Evolutionary conservation across 371 early-diverging fungal species (phyloP).

Genomic region (Coemansia sp.): DNA sequence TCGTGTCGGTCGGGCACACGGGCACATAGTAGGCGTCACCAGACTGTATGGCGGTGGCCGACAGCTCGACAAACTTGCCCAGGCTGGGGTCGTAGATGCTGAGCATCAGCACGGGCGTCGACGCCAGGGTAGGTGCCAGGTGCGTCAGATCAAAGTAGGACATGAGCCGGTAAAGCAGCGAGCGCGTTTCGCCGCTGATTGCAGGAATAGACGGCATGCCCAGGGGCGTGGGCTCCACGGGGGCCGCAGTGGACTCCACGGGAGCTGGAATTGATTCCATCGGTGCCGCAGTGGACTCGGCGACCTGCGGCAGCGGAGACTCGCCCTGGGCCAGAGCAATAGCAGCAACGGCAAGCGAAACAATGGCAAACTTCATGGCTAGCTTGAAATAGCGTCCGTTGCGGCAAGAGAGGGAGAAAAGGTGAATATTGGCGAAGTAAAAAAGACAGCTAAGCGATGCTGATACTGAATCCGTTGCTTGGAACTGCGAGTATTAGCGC

Average conservation of each 20-base stretch:
- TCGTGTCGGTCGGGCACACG: slow-evolving; percentile 12
- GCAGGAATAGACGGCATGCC: not conserved
- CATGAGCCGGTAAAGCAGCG: slow-evolving; percentile 13
- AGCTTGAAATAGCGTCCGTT: too few relatives aligned
- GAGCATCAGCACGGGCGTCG: slow-evolving; percentile 10
- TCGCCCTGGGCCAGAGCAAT: slow-evolving; percentile 5
- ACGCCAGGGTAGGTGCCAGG: not conserved
- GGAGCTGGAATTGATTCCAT: not conserved
- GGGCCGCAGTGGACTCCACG: not conserved
- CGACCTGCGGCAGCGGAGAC: not conserved
- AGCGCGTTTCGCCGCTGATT: not conserved
- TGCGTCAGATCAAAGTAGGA: slow-evolving; percentile 24
- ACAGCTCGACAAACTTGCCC: slow-evolving; percentile 8
- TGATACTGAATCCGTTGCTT: too few relatives aligned
- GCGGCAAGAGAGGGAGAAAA: too few relatives aligned
- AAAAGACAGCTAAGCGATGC: too few relatives aligned
- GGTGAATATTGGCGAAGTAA: too few relatives aligned
- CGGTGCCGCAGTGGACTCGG: not conserved
- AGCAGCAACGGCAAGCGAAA: not conserved
- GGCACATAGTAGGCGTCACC: slow-evolving; percentile 22
- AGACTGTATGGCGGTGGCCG: slow-evolving; percentile 6
- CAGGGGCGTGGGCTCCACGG: not conserved
- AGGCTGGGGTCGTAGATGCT: slow-evolving; percentile 15
- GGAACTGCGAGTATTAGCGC: too few relatives aligned
- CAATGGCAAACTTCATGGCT: not conserved